These are phyloP conservation scores for Rhazya stricta DNA, from an alignment of 257 asterid species.

Conservation along the genomic window DNA sequence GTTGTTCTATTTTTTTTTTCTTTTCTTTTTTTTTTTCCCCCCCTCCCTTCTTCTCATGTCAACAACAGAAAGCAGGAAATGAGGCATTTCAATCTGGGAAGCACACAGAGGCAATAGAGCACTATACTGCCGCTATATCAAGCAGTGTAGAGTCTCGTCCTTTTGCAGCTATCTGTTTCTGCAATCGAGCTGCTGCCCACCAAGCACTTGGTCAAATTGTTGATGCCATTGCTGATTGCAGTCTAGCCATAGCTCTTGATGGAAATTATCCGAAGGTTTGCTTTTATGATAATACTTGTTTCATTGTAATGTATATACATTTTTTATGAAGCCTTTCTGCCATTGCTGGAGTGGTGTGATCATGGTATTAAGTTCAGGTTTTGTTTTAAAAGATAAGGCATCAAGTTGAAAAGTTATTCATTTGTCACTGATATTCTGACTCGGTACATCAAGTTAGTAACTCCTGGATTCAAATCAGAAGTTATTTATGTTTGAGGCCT, in stretches of 20 bases:
- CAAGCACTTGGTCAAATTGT: conserved; percentile 70
- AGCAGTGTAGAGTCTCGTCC: conserved; percentile 72
- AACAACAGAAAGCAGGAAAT: conserved; percentile 76
- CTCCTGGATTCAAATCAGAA: conserved; percentile 5
- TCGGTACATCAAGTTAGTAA: not conserved
- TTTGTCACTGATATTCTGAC: not conserved
- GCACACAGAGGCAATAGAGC: conserved; percentile 75
- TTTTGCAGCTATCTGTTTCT: conserved; percentile 87
- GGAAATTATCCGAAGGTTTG: conserved; percentile 71
- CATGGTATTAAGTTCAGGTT: not conserved
- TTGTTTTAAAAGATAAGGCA: not conserved
- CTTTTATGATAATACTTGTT: conserved; percentile 4
- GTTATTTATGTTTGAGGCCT: not conserved
- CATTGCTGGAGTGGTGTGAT: not conserved
- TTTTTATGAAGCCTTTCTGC: not conserved
- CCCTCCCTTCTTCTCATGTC: conserved; percentile 5
- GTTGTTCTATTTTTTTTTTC: not conserved
- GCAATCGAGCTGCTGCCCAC: conserved; percentile 97
- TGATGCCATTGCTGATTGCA: conserved; percentile 96
- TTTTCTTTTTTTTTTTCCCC: not conserved
- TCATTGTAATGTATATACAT: not conserved
- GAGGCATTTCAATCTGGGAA: conserved; percentile 77
- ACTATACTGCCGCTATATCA: conserved; percentile 74
- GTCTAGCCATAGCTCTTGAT: conserved; percentile 84
- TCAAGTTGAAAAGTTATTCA: not conserved